Evolutionary conservation across 2,329 filamentous ascomycete species (phyloP).

Genomic region (Fusarium humuli): DNA sequence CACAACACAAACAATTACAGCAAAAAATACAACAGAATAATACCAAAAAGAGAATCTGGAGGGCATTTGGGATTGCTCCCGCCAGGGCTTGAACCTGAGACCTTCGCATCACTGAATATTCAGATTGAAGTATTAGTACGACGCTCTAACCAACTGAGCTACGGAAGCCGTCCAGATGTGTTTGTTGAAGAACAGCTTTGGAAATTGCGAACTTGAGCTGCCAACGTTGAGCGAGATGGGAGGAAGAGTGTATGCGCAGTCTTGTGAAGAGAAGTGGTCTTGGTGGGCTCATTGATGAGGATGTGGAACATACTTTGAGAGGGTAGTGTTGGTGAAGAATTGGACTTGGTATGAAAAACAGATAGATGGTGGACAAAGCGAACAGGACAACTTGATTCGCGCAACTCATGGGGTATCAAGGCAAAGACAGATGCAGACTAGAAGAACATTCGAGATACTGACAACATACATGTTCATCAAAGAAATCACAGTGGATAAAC

Average conservation of each 20-base stretch:
- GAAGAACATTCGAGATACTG: not conserved
- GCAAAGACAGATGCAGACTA: not conserved
- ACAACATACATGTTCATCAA: not conserved
- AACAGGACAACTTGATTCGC: not conserved
- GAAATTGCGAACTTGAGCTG: not conserved
- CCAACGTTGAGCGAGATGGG: too few relatives aligned
- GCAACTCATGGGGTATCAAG: not conserved
- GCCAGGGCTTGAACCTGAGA: constrained; percentile 36
- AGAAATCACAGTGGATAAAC: not conserved
- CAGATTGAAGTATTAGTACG: constrained; percentile 34
- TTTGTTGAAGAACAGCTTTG: not conserved
- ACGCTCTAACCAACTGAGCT: constrained; percentile 38
- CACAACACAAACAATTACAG: not conserved
- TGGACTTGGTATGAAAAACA: not conserved
- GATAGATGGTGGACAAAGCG: not conserved
- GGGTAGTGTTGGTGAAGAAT: not conserved
- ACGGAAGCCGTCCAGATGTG: constrained; percentile 34
- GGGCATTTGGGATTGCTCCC: constrained; percentile 29
- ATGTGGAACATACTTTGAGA: not conserved
- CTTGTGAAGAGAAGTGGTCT: too few relatives aligned
- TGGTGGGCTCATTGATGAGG: not conserved
- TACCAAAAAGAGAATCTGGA: not conserved
- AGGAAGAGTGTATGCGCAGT: too few relatives aligned
- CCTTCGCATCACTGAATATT: constrained; percentile 32
- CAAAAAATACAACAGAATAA: not conserved